A percentile compares a stretch with the other conserved stretches of the same genome.
Evolutionary conservation across 352 stramenopile genomes (phyloP).

Genomic region (Pythium biforme): DNA sequence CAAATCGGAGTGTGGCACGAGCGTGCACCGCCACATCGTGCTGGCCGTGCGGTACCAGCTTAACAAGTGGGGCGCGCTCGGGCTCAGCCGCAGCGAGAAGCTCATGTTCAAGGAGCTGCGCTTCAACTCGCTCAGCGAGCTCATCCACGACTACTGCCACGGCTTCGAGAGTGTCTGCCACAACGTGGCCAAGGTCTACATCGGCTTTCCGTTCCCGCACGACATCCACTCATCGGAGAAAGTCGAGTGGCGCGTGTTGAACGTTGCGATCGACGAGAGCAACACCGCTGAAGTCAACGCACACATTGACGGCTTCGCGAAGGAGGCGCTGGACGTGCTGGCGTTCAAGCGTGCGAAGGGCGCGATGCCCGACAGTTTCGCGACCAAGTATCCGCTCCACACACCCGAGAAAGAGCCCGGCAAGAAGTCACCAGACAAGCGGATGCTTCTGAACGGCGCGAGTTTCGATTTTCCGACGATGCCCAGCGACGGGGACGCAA

Average conservation of each 20-base stretch:
- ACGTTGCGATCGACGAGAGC: slow-evolving; percentile 46
- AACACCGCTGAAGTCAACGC: slow-evolving; percentile 51
- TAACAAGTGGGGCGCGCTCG: slow-evolving; percentile 80
- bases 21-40: slow-evolving; percentile 80
- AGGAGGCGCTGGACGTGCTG: slow-evolving; percentile 66
- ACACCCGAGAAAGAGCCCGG: slow-evolving; percentile 47
- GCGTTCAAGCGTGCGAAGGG: slow-evolving; percentile 67
- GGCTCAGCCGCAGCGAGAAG: slow-evolving; percentile 76
- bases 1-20: slow-evolving; percentile 62
- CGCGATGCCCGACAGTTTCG: slow-evolving; percentile 57
- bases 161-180: slow-evolving; percentile 69
- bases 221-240: slow-evolving; percentile 87
- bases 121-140: slow-evolving; percentile 72
- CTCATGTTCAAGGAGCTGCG: slow-evolving; percentile 88
- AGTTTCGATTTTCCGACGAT: slow-evolving; percentile 40
- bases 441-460: slow-evolving; percentile 26
- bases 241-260: slow-evolving; percentile 85
- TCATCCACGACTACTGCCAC: slow-evolving; percentile 68
- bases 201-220: slow-evolving; percentile 83
- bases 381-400: slow-evolving; percentile 60
- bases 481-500: slow-evolving; percentile 25
- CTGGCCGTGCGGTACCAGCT: slow-evolving; percentile 71
- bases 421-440: slow-evolving; percentile 46
- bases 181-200: slow-evolving; percentile 71
- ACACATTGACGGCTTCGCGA: slow-evolving; percentile 66